Conservation (phyloP, 192 early-diverging fungal species). For the Gonapodya sp. region DNA sequence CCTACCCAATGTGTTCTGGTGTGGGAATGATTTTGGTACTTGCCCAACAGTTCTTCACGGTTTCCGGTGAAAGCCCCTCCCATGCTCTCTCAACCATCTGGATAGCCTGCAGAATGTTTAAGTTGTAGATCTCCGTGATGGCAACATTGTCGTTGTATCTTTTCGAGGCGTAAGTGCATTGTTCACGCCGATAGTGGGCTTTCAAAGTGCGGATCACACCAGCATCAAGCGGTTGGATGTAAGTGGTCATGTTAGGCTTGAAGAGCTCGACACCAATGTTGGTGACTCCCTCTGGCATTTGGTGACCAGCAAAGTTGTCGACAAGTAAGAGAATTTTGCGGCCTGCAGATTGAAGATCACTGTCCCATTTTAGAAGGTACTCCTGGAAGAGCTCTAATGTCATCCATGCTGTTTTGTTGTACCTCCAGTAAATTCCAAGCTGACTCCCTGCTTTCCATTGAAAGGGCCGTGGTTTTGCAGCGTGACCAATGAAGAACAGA, state of each 20-base stretch:
- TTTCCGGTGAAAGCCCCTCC: neutral
- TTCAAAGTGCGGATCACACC: neutral
- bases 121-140: neutral
- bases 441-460: neutral
- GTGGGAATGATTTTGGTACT: neutral
- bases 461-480: conserved; percentile 1
- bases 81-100: neutral
- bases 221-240: neutral
- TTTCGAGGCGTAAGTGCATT: neutral
- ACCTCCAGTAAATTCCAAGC: neutral
- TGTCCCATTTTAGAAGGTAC: conserved; percentile 4
- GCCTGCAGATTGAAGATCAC: neutral
- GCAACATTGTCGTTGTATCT: neutral
- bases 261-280: neutral
- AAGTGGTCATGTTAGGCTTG: neutral
- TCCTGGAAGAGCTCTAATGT: conserved; percentile 1
- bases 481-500: conserved; percentile 1
- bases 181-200: neutral
- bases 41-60: neutral
- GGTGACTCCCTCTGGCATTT: neutral
- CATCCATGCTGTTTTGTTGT: conserved; percentile 1
- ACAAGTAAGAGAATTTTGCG: neutral
- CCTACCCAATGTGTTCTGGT: neutral
- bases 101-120: neutral
- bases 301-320: neutral